Percentiles rank a stretch among this genome's conserved stretches.
phyloP scores from a whole-genome alignment of 345 rosid species.

The Euphorbia peplus region DNA sequence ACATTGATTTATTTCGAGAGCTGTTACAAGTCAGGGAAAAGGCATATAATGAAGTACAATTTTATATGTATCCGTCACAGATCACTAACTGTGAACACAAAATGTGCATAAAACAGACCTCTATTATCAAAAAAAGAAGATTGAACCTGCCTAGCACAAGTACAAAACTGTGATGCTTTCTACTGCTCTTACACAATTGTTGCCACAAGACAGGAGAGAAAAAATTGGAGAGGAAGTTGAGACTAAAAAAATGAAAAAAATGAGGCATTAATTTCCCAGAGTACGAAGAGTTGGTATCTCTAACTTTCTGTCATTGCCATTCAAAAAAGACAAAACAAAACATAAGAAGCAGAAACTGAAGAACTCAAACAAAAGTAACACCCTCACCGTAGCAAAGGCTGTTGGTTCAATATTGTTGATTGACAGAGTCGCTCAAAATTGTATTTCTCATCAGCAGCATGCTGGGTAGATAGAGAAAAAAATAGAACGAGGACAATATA shows the following conservation, averaged over 20 bases:
- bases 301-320: not conserved
- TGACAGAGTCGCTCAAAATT: constrained; percentile 81
- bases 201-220: not conserved
- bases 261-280: not conserved
- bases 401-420: constrained; percentile 89
- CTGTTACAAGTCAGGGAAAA: not conserved
- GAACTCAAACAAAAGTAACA: constrained; percentile 18
- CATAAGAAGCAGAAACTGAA: not conserved
- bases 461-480: constrained; percentile 41
- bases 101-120: not conserved
- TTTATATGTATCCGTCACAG: not conserved
- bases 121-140: not conserved
- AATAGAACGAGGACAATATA: not conserved
- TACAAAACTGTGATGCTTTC: not conserved
- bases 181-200: not conserved
- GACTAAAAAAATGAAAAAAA: not conserved
- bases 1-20: not conserved
- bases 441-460: constrained; percentile 99
- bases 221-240: not conserved
- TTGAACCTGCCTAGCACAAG: not conserved
- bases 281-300: not conserved
- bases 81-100: not conserved
- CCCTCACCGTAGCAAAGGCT: constrained; percentile 86
- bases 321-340: not conserved
- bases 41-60: not conserved